A percentile compares a stretch with the other conserved stretches of the same genome.
Evolutionary conservation across 495 filamentous ascomycete species (phyloP).

Genomic region (Aspergillus sparsus): DNA sequence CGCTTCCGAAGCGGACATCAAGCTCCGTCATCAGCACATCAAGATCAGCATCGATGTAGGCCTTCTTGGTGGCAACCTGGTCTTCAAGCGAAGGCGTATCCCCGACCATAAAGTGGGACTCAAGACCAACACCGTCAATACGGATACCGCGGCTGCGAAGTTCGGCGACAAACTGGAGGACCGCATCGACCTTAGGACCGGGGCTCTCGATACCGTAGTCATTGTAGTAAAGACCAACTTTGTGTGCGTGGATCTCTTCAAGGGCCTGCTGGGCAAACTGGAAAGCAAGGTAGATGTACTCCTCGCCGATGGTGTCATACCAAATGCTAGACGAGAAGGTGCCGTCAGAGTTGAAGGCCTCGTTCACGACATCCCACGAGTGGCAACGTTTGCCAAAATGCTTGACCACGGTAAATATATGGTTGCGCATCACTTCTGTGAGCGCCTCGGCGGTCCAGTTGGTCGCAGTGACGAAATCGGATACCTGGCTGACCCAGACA

Average conservation of each 20-base stretch:
- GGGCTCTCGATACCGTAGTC: slow-evolving; percentile 65
- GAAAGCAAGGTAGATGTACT: slow-evolving; percentile 37
- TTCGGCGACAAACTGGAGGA: slow-evolving; percentile 48
- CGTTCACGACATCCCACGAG: slow-evolving; percentile 58
- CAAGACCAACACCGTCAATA: slow-evolving; percentile 62
- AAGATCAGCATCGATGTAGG: slow-evolving; percentile 49
- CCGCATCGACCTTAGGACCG: slow-evolving; percentile 48
- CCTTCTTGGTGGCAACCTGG: slow-evolving; percentile 39
- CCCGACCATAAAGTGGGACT: slow-evolving; percentile 61
- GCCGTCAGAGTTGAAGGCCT: slow-evolving; percentile 51
- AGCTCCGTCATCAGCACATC: slow-evolving; percentile 67
- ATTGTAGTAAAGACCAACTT: slow-evolving; percentile 62
- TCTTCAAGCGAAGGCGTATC: slow-evolving; percentile 42
- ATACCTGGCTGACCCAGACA: slow-evolving; percentile 58
- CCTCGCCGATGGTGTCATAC: slow-evolving; percentile 30
- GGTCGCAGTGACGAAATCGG: slow-evolving; percentile 47
- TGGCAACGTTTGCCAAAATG: slow-evolving; percentile 47
- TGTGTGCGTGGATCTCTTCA: slow-evolving; percentile 30
- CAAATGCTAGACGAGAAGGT: slow-evolving; percentile 30
- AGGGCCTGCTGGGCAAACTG: slow-evolving; percentile 47
- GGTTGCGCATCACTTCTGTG: slow-evolving; percentile 42
- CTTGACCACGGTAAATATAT: slow-evolving; percentile 46
- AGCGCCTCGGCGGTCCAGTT: slow-evolving; percentile 52
- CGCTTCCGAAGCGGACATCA: slow-evolving; percentile 52
- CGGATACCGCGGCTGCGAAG: slow-evolving; percentile 50